phyloP scores from a whole-genome alignment of 106 monocot genomes.

The Dendrobium nobile region DNA sequence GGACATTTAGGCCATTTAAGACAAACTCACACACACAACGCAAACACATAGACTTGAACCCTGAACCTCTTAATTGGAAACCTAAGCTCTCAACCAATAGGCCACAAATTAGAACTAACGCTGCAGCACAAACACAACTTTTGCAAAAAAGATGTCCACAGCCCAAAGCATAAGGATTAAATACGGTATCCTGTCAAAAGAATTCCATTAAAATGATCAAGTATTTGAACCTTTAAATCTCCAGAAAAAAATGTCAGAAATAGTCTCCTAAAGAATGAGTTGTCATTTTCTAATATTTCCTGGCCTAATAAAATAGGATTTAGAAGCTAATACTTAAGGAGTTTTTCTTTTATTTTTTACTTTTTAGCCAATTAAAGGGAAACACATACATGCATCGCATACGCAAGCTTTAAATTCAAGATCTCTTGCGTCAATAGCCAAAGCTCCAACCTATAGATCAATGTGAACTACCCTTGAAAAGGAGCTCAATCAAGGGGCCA shows the following conservation, averaged over 20 bases:
- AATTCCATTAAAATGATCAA: constrained; percentile 6
- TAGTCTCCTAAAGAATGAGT: background rate
- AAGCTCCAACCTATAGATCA: too few relatives aligned
- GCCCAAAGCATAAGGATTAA: constrained; percentile 68
- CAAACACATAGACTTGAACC: too few relatives aligned
- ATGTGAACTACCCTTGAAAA: background rate
- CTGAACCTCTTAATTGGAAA: too few relatives aligned
- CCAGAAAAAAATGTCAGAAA: background rate
- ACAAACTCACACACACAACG: too few relatives aligned
- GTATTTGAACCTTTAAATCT: background rate
- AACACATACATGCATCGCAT: background rate
- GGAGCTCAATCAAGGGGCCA: background rate
- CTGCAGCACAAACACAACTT: constrained; percentile 64
- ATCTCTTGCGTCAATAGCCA: too few relatives aligned
- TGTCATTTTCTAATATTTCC: background rate
- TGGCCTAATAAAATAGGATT: background rate
- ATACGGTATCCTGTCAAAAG: constrained; percentile 54
- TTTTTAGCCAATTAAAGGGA: background rate
- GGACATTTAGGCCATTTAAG: too few relatives aligned
- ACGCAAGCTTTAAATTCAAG: too few relatives aligned
- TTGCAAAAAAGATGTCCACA: constrained; percentile 89
- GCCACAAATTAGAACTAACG: constrained; percentile 53
- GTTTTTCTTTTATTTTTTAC: too few relatives aligned
- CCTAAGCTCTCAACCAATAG: too few relatives aligned
- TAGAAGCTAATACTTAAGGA: background rate